phyloP scores from a whole-genome alignment of 2,329 filamentous ascomycete species.

The Neonectria sp. region DNA sequence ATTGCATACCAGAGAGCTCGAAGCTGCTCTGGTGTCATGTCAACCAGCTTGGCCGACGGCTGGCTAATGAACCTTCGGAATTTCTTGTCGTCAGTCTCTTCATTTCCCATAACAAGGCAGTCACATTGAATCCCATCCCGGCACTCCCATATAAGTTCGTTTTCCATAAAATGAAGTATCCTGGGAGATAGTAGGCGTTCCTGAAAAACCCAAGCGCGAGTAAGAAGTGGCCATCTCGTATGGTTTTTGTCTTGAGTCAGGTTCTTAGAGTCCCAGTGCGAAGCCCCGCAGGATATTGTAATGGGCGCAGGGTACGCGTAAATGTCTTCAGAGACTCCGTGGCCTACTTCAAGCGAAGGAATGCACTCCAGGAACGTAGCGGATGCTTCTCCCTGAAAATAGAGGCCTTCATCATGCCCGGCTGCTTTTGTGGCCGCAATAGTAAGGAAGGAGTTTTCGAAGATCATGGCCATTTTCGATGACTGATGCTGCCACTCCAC shows the following conservation, averaged over 20 bases:
- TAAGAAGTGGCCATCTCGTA: slow-evolving; percentile 30
- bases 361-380: slow-evolving; percentile 1
- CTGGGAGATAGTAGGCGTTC: slow-evolving; percentile 30
- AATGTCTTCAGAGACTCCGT: slow-evolving; percentile 14
- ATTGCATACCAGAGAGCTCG: slow-evolving; percentile 30
- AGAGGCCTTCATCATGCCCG: slow-evolving; percentile 23
- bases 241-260: not conserved
- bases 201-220: slow-evolving; percentile 34
- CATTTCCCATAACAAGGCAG: not conserved
- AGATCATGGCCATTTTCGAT: slow-evolving; percentile 26
- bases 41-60: slow-evolving; percentile 19
- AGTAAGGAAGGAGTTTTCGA: slow-evolving; percentile 21
- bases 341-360: not conserved
- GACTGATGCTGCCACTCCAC: slow-evolving; percentile 23
- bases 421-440: slow-evolving; percentile 30
- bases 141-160: slow-evolving; percentile 28
- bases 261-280: slow-evolving; percentile 20
- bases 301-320: slow-evolving; percentile 5
- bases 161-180: slow-evolving; percentile 32
- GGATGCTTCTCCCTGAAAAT: not conserved
- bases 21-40: slow-evolving; percentile 18
- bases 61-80: slow-evolving; percentile 14
- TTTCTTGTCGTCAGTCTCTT: slow-evolving; percentile 13
- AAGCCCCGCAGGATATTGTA: not conserved
- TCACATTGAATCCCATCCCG: slow-evolving; percentile 7